Conservation (phyloP, 129 eudicot genomes). For the Helianthus tuberosus region DNA sequence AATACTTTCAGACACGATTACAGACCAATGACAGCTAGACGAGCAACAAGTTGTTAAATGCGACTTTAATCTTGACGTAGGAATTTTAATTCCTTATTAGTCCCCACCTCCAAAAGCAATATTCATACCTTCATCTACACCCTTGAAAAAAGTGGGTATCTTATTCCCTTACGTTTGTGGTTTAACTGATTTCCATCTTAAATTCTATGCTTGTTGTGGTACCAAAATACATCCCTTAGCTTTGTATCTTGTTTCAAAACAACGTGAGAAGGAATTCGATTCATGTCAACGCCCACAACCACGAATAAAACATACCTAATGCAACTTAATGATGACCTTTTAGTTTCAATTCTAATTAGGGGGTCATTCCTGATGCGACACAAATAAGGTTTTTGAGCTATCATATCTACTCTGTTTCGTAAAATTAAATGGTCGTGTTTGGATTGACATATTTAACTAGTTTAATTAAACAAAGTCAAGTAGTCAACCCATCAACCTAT, state of each 20-base stretch:
- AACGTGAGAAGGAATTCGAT: conserved; percentile 1
- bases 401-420: too few species aligned
- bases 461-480: neutral
- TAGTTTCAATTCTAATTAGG: neutral
- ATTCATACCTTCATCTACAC: conserved; percentile 27
- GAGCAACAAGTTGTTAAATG: too few species aligned
- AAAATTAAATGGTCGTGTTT: too few species aligned
- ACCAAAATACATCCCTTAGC: neutral
- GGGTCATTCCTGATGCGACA: too few species aligned
- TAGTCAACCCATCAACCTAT: neutral
- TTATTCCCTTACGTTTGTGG: conserved; percentile 13
- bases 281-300: conserved; percentile 3
- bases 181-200: neutral
- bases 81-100: neutral
- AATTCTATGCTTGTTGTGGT: neutral
- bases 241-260: conserved; percentile 2
- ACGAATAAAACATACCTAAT: conserved; percentile 13
- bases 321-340: conserved; percentile 1
- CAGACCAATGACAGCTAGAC: too few species aligned
- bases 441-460: too few species aligned
- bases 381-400: too few species aligned
- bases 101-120: conserved; percentile 10
- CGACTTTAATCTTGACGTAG: neutral
- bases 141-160: conserved; percentile 20
- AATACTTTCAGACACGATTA: too few species aligned